phyloP scores from a whole-genome alignment of 2,329 filamentous ascomycete genomes.

The Sarocladiaceae sp. region DNA sequence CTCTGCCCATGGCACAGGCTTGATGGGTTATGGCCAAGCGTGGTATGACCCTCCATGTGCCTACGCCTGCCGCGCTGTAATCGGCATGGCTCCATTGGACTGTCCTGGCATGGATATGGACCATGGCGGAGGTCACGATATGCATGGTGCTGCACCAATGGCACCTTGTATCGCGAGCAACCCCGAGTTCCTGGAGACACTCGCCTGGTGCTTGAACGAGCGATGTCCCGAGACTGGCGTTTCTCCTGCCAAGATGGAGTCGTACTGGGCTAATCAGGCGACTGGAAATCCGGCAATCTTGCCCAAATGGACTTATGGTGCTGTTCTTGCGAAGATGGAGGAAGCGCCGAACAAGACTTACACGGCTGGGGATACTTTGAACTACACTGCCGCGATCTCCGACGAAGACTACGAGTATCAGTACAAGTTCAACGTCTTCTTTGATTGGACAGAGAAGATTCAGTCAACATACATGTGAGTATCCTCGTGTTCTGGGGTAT shows the following conservation, averaged over 20 bases:
- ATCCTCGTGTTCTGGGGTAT: not conserved
- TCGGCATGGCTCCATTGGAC: slow-evolving; percentile 19
- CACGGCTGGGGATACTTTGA: not conserved
- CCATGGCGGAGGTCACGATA: slow-evolving; percentile 1
- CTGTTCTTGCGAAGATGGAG: slow-evolving; percentile 3
- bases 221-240: slow-evolving; percentile 8
- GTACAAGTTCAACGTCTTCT: not conserved
- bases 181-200: slow-evolving; percentile 7
- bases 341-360: not conserved
- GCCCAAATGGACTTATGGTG: slow-evolving; percentile 8
- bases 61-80: slow-evolving; percentile 48
- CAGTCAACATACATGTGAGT: slow-evolving; percentile 7
- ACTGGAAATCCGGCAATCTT: not conserved
- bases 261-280: not conserved
- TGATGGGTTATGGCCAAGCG: slow-evolving; percentile 21
- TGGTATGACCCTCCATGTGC: slow-evolving; percentile 65
- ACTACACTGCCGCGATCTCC: not conserved
- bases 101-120: slow-evolving; percentile 11
- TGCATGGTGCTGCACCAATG: not conserved
- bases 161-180: slow-evolving; percentile 3
- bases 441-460: not conserved
- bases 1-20: no score
- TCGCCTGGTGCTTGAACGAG: slow-evolving; percentile 12
- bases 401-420: not conserved
- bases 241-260: not conserved